Percentiles rank a stretch among this genome's conserved stretches.
Conservation (phyloP, 2,329 filamentous ascomycete species). For the Stachybotrys elegans region DNA sequence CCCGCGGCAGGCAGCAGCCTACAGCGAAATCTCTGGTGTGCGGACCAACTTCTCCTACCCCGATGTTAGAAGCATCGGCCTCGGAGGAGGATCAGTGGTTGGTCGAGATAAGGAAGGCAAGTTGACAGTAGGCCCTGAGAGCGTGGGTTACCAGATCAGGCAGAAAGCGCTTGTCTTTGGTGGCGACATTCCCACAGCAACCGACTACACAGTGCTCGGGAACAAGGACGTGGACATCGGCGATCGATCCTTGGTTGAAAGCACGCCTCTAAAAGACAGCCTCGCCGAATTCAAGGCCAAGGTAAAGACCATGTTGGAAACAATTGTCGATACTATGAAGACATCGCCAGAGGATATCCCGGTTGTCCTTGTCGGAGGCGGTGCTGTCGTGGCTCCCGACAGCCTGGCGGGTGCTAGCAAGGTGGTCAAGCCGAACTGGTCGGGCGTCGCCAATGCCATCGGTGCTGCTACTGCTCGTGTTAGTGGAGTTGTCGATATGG, state of each 20-base stretch:
- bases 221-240: slow-evolving; percentile 34
- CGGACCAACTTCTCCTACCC: slow-evolving; percentile 56
- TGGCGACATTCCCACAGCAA: slow-evolving; percentile 29
- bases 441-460: slow-evolving; percentile 59
- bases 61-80: slow-evolving; percentile 54
- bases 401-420: slow-evolving; percentile 49
- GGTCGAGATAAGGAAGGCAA: not conserved
- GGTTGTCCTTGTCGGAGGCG: slow-evolving; percentile 59
- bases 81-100: slow-evolving; percentile 31
- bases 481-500: slow-evolving; percentile 45
- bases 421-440: slow-evolving; percentile 52
- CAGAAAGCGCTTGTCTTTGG: slow-evolving; percentile 3
- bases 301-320: slow-evolving; percentile 48
- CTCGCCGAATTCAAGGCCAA: slow-evolving; percentile 30
- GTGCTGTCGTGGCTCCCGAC: slow-evolving; percentile 53
- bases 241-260: slow-evolving; percentile 28
- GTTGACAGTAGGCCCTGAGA: slow-evolving; percentile 1
- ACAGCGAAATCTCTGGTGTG: slow-evolving; percentile 57
- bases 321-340: slow-evolving; percentile 57
- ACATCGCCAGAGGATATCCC: slow-evolving; percentile 54
- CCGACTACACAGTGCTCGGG: slow-evolving; percentile 43
- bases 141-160: not conserved
- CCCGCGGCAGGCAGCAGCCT: slow-evolving; percentile 57
- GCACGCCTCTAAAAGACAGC: slow-evolving; percentile 23
- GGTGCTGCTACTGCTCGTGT: slow-evolving; percentile 59